A percentile compares a stretch with the other conserved stretches of the same genome.
Evolutionary conservation across 108 stramenopile species (phyloP).

Genomic region (Asterionellopsis glacialis): DNA sequence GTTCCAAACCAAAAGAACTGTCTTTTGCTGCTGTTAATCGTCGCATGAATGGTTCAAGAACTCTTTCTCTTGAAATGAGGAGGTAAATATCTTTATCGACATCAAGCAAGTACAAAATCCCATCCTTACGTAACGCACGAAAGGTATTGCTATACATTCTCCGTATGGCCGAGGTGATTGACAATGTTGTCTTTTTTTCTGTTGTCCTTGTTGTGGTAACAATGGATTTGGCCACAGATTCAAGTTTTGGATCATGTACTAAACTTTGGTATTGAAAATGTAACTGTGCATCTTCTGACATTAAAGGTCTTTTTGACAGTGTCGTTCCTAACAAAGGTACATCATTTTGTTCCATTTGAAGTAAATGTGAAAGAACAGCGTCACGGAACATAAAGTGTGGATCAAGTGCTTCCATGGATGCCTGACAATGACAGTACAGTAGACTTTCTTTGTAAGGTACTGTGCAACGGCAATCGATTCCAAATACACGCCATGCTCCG

Average conservation of each 20-base stretch:
- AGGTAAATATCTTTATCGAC: slow-evolving; percentile 46
- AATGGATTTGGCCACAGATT: slow-evolving; percentile 18
- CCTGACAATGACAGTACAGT: slow-evolving; percentile 77
- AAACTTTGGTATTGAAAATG: slow-evolving; percentile 48
- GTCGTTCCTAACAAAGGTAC: too few species aligned
- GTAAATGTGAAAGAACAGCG: slow-evolving; percentile 45
- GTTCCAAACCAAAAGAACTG: not conserved
- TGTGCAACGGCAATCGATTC: slow-evolving; percentile 33
- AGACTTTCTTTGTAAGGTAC: slow-evolving; percentile 33
- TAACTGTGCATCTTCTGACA: slow-evolving; percentile 28
- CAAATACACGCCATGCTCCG: slow-evolving; percentile 54
- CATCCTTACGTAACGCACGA: slow-evolving; percentile 54
- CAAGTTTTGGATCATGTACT: slow-evolving; percentile 26
- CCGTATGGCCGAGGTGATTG: not conserved
- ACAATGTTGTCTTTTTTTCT: slow-evolving; percentile 18
- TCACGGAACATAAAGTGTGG: slow-evolving; percentile 61
- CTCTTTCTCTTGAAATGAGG: slow-evolving; percentile 41
- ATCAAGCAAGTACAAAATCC: slow-evolving; percentile 52
- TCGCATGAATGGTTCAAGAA: slow-evolving; percentile 42
- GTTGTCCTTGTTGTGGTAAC: slow-evolving; percentile 17
- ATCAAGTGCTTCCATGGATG: slow-evolving; percentile 59
- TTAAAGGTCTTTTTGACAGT: not conserved
- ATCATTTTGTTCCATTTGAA: slow-evolving; percentile 36
- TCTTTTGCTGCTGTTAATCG: too few species aligned
- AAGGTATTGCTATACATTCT: slow-evolving; percentile 32